Conservation (phyloP, 2,329 filamentous ascomycete genomes). For the Periglandula ipomoeae region DNA sequence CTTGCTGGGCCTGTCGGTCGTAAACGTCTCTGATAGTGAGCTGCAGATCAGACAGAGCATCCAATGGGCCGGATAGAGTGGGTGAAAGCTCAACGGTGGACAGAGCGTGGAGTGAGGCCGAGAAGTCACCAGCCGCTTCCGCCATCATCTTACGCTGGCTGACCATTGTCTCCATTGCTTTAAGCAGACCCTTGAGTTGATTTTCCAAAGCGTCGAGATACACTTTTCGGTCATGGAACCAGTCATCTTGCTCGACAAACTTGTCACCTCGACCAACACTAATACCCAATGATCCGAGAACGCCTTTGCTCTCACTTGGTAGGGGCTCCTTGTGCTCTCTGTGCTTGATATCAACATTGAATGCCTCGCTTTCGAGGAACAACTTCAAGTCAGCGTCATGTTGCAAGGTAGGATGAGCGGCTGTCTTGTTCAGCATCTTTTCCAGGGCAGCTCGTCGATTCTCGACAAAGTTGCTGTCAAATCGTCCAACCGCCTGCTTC, state of each 20-base stretch:
- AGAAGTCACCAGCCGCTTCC: constrained; percentile 89
- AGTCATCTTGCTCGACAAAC: constrained; percentile 97
- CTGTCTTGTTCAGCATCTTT: constrained; percentile 96
- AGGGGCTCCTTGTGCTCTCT: constrained; percentile 87
- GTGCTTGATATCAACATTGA: constrained; percentile 95
- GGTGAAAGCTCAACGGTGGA: constrained; percentile 89
- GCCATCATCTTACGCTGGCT: constrained; percentile 86
- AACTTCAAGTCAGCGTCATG: constrained; percentile 92
- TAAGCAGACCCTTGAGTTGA: constrained; percentile 81
- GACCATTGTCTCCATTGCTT: constrained; percentile 90
- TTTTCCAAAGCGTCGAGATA: constrained; percentile 91
- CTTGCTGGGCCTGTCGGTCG: constrained; percentile 92
- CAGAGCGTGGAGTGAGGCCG: constrained; percentile 81
- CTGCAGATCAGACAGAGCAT: constrained; percentile 87
- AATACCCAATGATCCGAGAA: constrained; percentile 77
- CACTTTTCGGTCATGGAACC: constrained; percentile 94
- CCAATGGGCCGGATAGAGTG: constrained; percentile 76
- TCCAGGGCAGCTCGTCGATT: constrained; percentile 83
- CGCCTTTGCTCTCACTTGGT: constrained; percentile 82
- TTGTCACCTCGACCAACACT: constrained; percentile 71
- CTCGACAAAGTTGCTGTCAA: constrained; percentile 95
- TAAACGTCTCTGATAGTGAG: constrained; percentile 91
- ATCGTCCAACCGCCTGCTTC: constrained; percentile 93
- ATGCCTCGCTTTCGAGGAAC: constrained; percentile 91
- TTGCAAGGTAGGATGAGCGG: constrained; percentile 79